These are phyloP conservation scores for Iodosphaeria phyllophila DNA, from an alignment of 2,329 filamentous ascomycete species.

Conservation along the genomic window DNA sequence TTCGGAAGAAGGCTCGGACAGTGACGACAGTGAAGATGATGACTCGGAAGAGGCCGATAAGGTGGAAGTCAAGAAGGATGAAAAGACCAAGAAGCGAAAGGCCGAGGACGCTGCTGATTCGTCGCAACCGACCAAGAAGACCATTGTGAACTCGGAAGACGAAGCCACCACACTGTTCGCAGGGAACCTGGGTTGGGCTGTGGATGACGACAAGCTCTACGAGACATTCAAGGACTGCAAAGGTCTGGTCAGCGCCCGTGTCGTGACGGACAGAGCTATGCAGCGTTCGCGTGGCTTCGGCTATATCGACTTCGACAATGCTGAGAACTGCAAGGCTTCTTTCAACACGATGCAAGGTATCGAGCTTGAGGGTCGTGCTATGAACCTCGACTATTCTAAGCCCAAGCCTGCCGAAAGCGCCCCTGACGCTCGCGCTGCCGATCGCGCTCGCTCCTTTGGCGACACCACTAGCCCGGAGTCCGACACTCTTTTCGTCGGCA, in stretches of 20 bases:
- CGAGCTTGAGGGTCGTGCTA: constrained; percentile 53
- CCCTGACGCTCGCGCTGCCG: constrained; percentile 35
- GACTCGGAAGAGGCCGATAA: constrained; percentile 21
- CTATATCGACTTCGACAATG: constrained; percentile 69
- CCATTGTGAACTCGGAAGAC: constrained; percentile 43
- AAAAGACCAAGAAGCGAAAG: constrained; percentile 46
- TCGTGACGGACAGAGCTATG: constrained; percentile 66
- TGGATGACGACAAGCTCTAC: constrained; percentile 67
- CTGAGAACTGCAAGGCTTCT: constrained; percentile 50
- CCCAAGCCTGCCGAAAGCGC: constrained; percentile 38
- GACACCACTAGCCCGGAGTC: constrained; percentile 64
- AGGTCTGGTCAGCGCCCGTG: constrained; percentile 52
- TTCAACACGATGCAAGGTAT: constrained; percentile 55
- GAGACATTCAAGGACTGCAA: constrained; percentile 68
- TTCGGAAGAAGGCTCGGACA: constrained; percentile 14
- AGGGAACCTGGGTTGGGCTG: constrained; percentile 78
- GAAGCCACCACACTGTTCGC: constrained; percentile 58
- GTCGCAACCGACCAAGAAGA: constrained; percentile 48
- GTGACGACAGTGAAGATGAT: constrained; percentile 15
- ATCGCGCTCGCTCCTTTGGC: constrained; percentile 52
- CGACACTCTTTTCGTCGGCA: constrained; percentile 82
- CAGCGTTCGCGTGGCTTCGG: constrained; percentile 84
- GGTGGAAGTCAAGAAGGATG: constrained; percentile 14
- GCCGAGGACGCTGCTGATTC: constrained; percentile 32
- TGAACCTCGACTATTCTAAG: constrained; percentile 67